Evolutionary conservation across 345 rosid genomes (phyloP).

Genomic region (Ceriops tagal): DNA sequence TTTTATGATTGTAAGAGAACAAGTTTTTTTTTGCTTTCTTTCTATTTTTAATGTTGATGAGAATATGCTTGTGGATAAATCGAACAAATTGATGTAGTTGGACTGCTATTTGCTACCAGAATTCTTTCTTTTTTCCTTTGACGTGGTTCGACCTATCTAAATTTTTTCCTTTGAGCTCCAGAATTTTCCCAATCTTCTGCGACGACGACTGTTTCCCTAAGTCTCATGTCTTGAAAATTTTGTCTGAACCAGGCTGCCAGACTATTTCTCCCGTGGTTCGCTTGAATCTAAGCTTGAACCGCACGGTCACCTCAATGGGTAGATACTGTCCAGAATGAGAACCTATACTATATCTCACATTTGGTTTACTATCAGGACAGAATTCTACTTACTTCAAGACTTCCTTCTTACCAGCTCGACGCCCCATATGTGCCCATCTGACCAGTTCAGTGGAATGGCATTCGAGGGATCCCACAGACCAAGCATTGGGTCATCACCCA

Average conservation of each 20-base stretch:
- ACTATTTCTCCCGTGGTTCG: conserved; percentile 16
- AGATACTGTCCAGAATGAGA: conserved; percentile 19
- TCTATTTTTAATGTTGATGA: no score
- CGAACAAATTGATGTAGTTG: no score
- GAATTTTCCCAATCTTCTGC: conserved; percentile 37
- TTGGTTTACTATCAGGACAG: neutral
- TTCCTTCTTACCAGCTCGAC: conserved; percentile 31
- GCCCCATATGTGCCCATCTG: conserved; percentile 33
- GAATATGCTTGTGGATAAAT: no score
- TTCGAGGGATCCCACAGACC: conserved; percentile 30
- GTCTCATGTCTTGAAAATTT: conserved; percentile 32
- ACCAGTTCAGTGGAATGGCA: conserved; percentile 33
- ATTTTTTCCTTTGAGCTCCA: conserved; percentile 9
- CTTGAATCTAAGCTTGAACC: conserved; percentile 26
- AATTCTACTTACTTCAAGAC: neutral
- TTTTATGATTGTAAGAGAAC: no score
- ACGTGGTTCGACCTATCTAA: no score
- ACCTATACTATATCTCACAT: neutral
- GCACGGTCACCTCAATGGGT: conserved; percentile 20
- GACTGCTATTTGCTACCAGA: no score
- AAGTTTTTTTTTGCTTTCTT: no score
- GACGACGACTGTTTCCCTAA: conserved; percentile 9
- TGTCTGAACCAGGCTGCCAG: conserved; percentile 41
- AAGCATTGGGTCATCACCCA: conserved; percentile 26
- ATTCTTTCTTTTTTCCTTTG: no score